phyloP scores from a whole-genome alignment of 2,329 filamentous ascomycete species.

The Monosporascus ibericus region DNA sequence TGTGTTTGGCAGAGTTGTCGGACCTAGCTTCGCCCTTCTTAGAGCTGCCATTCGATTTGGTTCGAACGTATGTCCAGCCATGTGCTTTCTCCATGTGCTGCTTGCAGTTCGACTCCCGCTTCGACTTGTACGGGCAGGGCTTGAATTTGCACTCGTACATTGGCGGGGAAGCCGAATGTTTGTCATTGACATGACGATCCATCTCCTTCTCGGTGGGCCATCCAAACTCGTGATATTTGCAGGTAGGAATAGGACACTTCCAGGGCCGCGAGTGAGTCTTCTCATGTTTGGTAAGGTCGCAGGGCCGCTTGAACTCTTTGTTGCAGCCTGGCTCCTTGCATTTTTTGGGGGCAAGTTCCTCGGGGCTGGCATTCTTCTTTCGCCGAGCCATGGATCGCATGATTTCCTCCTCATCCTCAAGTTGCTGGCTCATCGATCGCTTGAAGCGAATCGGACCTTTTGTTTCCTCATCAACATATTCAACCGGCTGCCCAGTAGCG shows the following conservation, averaged over 20 bases:
- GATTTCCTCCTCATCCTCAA: slow-evolving; percentile 74
- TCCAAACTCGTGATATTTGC: slow-evolving; percentile 85
- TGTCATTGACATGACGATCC: slow-evolving; percentile 93
- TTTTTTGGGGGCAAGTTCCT: slow-evolving; percentile 73
- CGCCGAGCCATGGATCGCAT: slow-evolving; percentile 91
- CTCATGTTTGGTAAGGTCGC: slow-evolving; percentile 95
- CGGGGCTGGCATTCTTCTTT: slow-evolving; percentile 85
- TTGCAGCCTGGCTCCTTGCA: slow-evolving; percentile 71
- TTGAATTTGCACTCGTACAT: slow-evolving; percentile 80
- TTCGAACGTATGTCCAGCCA: slow-evolving; percentile 82
- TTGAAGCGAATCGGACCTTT: slow-evolving; percentile 51
- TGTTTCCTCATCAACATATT: slow-evolving; percentile 40
- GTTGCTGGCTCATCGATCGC: slow-evolving; percentile 61
- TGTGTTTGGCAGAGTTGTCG: slow-evolving; percentile 42
- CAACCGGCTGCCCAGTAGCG: slow-evolving; percentile 60
- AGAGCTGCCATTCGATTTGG: slow-evolving; percentile 66
- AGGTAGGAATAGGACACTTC: slow-evolving; percentile 78
- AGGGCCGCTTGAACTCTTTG: slow-evolving; percentile 95
- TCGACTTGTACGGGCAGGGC: slow-evolving; percentile 88
- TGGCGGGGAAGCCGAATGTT: slow-evolving; percentile 74
- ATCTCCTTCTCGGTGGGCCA: slow-evolving; percentile 98
- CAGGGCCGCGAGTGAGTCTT: slow-evolving; percentile 95
- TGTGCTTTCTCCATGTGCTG: slow-evolving; percentile 99
- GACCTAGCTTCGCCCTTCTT: slow-evolving; percentile 48
- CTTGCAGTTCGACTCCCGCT: slow-evolving; percentile 94